phyloP scores from a whole-genome alignment of 176 grass and related monocot genomes.

The barley (Hordeum vulgare) region DNA sequence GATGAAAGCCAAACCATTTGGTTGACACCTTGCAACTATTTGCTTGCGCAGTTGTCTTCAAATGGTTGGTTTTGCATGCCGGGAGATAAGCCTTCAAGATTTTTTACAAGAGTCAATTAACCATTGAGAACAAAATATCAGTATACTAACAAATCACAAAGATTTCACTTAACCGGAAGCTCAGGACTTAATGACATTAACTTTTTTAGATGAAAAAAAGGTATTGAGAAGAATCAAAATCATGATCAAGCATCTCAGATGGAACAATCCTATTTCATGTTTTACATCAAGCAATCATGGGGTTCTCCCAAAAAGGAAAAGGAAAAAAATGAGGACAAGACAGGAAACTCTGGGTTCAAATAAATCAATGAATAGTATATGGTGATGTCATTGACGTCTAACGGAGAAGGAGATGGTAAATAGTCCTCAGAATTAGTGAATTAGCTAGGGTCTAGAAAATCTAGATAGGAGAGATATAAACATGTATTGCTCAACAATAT shows the following conservation, averaged over 20 bases:
- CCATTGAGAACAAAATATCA: conserved; percentile 6
- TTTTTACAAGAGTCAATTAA: conserved; percentile 18
- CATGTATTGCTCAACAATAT: not conserved
- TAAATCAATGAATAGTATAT: not conserved
- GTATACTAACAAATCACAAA: not conserved
- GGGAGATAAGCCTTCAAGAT: conserved; percentile 70
- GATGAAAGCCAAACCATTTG: conserved; percentile 97
- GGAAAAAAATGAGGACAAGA: not conserved
- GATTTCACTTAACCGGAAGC: not conserved
- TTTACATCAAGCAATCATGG: not conserved
- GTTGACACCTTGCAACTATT: conserved; percentile 80
- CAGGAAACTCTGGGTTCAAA: not conserved
- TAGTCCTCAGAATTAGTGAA: not conserved
- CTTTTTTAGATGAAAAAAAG: not conserved
- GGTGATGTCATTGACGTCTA: not conserved
- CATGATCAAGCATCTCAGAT: not conserved
- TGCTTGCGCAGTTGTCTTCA: conserved; percentile 78
- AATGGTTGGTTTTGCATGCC: conserved; percentile 22
- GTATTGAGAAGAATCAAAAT: not conserved
- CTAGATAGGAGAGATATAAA: not conserved
- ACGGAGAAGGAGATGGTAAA: not conserved
- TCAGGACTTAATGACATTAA: not conserved
- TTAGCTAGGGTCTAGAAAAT: not conserved
- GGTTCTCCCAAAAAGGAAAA: not conserved
- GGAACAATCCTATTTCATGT: not conserved